Percentiles rank a stretch among this genome's conserved stretches.
phyloP scores from a whole-genome alignment of 306 rosid species.

The Oxytropis ochrocephala region DNA sequence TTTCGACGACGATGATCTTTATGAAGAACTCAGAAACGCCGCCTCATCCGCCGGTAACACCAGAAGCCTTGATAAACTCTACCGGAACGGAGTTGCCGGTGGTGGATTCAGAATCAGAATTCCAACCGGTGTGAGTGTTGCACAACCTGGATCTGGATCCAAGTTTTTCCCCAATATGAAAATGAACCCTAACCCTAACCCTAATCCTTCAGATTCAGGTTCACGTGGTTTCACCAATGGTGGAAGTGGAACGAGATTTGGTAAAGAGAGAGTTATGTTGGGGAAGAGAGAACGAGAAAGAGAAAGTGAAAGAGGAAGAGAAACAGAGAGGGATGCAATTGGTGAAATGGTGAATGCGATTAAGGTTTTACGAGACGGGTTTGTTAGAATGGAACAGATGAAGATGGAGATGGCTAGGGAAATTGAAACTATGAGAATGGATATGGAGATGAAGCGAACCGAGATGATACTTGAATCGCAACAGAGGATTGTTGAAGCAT shows the following conservation, averaged over 20 bases:
- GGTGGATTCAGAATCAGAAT: constrained; percentile 69
- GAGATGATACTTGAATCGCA: constrained; percentile 93
- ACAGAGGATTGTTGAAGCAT: constrained; percentile 84
- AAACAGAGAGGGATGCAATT: constrained; percentile 64
- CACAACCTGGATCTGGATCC: constrained; percentile 62
- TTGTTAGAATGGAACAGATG: constrained; percentile 91
- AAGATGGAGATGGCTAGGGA: constrained; percentile 99
- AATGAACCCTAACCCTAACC: constrained; percentile 12
- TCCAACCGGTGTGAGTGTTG: constrained; percentile 70
- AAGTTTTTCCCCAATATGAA: constrained; percentile 42
- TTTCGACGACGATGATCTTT: constrained; percentile 49
- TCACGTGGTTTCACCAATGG: not conserved
- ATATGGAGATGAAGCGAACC: constrained; percentile 94
- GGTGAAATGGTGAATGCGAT: constrained; percentile 83
- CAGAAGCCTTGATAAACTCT: constrained; percentile 53
- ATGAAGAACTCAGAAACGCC: constrained; percentile 55
- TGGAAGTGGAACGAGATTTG: constrained; percentile 28
- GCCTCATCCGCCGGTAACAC: constrained; percentile 29
- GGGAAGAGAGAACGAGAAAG: constrained; percentile 10
- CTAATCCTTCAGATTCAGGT: constrained; percentile 8
- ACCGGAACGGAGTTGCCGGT: constrained; percentile 37
- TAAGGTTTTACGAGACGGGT: constrained; percentile 80
- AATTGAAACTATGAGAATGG: constrained; percentile 87
- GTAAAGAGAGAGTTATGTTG: not conserved
- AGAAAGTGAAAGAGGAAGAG: not conserved